These are phyloP conservation scores for Stylonectria norvegica DNA, from an alignment of 2,329 filamentous ascomycete genomes.

Conservation along the genomic window DNA sequence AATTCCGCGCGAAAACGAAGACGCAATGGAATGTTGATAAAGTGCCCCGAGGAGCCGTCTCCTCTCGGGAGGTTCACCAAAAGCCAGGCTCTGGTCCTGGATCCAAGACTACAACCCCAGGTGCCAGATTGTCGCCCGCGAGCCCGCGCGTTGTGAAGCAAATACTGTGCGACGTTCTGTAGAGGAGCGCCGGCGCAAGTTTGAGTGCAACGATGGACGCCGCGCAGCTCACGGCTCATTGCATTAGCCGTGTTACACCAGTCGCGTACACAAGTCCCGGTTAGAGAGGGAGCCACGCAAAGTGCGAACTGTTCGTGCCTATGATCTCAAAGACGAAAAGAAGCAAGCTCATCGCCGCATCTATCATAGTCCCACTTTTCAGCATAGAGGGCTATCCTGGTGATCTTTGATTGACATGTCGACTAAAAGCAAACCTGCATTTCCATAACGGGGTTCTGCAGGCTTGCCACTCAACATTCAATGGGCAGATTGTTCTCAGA, in stretches of 20 bases:
- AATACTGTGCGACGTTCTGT: constrained; percentile 8
- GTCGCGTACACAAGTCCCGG: not conserved
- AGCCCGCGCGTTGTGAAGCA: constrained; percentile 8
- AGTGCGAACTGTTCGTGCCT: not conserved
- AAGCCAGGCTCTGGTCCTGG: no score
- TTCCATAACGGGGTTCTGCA: no score
- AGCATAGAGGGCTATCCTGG: not conserved
- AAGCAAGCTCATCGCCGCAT: not conserved
- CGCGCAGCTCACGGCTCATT: constrained; percentile 1
- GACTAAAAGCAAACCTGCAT: not conserved
- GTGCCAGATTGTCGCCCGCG: no score
- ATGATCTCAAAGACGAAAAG: not conserved
- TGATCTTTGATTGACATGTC: not conserved
- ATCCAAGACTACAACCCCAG: no score
- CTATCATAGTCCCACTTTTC: not conserved
- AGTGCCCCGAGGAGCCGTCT: no score
- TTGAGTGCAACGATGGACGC: no score
- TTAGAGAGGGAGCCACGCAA: not conserved
- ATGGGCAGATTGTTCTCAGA: no score
- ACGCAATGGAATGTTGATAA: no score
- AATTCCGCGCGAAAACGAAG: no score
- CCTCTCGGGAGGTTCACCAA: no score
- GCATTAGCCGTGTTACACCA: constrained; percentile 6
- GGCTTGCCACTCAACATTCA: no score
- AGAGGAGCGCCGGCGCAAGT: not conserved